Evolutionary conservation across 805 yeast species (phyloP), one percentile per base, ranked within the genome.

Genomic region (Grigorovia yakushimaensis): DNA sequence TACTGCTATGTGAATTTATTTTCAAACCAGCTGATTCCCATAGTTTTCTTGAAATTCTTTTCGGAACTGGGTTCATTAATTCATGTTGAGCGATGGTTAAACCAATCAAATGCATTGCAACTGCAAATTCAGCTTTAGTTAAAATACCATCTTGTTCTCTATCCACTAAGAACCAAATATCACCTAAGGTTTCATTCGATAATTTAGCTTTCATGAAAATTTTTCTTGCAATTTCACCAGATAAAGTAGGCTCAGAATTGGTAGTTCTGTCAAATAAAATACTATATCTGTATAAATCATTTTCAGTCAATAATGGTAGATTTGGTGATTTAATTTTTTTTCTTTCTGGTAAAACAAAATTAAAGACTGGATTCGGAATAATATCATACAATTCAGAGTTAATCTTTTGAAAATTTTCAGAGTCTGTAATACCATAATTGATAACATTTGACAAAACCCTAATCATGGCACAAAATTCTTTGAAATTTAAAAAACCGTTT

Each of bases 41-140:
- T 8, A 67, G 42, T 24, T 54, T 46, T 27, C 58, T 57, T 1
- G 84, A 79, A 41, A 80, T 54, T 1, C 60, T 42, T 5, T 66
- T 52, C 8, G 86, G 82, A 56, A 88, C 70, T 43, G 79, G 77
- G 45, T 73, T 73, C 56, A 85, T 67, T 3, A 77, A 55, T 27
- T 87, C 84, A 57, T 79, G 77, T 58, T 88, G 71, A 23, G 83
- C 70, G 51, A 88, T 78, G 15, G 56, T 47, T 37, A 63, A 47
- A 62, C 91, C 97, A 53, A 93, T 86, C 59, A 93, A 73, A 65
- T 86, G 95, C 98, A 93, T 91, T 8, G 98, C 97, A 54, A 91
- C 76, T 40, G 86, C 77, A 56, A 93, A 93, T 61, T 87, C 88
- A 20, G 81, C 73, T 59, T 80, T 77, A 47, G 76, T 72, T 56